Evolutionary conservation across 257 asterid genomes (phyloP), one percentile per base, ranked within the genome.

Genomic region (Salvia splendens): DNA sequence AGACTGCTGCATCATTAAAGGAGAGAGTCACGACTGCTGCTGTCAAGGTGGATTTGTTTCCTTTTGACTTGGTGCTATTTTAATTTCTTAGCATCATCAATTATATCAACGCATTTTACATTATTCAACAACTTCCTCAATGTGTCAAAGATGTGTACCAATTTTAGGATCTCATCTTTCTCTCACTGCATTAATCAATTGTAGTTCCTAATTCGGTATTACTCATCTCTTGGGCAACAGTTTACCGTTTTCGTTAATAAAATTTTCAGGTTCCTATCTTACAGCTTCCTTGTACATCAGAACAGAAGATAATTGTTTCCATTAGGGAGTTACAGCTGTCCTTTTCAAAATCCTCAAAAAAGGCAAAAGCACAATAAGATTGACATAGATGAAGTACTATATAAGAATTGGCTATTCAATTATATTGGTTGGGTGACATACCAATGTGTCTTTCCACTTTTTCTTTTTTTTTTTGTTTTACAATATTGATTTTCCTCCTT

Each of bases 21-120:
- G 98, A 92, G 84, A 84, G 88, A 83, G 83, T 86, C 79, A 74
- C 75, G 74, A 77, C 87, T 45, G 87, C 98, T 77, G 92, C 95
- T 51, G 73, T 89, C 77, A 92, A 89, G 97, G 98, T 92, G 71
- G 47, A 73, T 40, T 41, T 45, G 42, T 46, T 49, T 60, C 51
- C 56, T 65, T 54, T 70, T 40, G 47, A 20, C 68, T 57, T 36
- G 12, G 2, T 50, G 56, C 8, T 64, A 33, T 67, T 57, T 38
- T 5, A 0, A 1, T 32, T 33, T 53, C 72, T 73, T 12, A 10
- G 15, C 55, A 61, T 51, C 15, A 8, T 53, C 47, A 38, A 9
- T 60, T 52, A 65, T 60, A 12, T 16, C 28, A 24, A 52, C 9
- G 12, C 3, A 11, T 24, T 41, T 57, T 28, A 12, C 33, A 8